Conservation (phyloP, 2,329 filamentous ascomycete species). For the Aaosphaeria pasadenensis region DNA sequence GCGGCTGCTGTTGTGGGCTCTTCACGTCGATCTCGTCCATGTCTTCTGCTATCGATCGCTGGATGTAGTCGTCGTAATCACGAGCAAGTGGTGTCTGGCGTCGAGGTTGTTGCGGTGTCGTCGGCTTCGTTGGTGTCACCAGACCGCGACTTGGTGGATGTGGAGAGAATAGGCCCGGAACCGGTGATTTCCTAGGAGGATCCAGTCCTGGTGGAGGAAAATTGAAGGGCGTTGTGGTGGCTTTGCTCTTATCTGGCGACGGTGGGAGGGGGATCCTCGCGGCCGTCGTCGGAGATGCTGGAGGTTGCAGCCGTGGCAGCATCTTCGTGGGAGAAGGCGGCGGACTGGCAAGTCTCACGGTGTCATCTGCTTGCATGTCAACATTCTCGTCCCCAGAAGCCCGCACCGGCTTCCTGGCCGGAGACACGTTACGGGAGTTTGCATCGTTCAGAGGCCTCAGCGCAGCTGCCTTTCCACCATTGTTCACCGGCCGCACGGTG, state of each 20-base stretch:
- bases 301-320: conserved; percentile 23
- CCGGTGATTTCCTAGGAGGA: conserved; percentile 26
- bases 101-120: conserved; percentile 27
- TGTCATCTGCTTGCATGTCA: conserved; percentile 18
- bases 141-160: conserved; percentile 24
- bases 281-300: conserved; percentile 39
- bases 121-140: conserved; percentile 30
- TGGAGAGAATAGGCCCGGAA: conserved; percentile 30
- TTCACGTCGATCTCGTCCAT: conserved; percentile 38
- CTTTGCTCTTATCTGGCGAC: conserved; percentile 42
- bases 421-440: conserved; percentile 60
- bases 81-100: conserved; percentile 33
- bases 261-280: conserved; percentile 45
- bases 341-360: conserved; percentile 28
- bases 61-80: conserved; percentile 46
- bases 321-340: conserved; percentile 45
- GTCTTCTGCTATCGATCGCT: conserved; percentile 44
- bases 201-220: conserved; percentile 28
- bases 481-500: conserved; percentile 78
- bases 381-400: conserved; percentile 34
- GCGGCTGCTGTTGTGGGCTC: conserved; percentile 9
- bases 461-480: conserved; percentile 48
- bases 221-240: background rate
- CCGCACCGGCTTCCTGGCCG: conserved; percentile 32
- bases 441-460: conserved; percentile 75